Percentiles rank a stretch among this genome's conserved stretches.
These are phyloP conservation scores for Colletotrichum chlorophyti DNA, from an alignment of 2,329 filamentous ascomycete genomes.

Conservation along the genomic window DNA sequence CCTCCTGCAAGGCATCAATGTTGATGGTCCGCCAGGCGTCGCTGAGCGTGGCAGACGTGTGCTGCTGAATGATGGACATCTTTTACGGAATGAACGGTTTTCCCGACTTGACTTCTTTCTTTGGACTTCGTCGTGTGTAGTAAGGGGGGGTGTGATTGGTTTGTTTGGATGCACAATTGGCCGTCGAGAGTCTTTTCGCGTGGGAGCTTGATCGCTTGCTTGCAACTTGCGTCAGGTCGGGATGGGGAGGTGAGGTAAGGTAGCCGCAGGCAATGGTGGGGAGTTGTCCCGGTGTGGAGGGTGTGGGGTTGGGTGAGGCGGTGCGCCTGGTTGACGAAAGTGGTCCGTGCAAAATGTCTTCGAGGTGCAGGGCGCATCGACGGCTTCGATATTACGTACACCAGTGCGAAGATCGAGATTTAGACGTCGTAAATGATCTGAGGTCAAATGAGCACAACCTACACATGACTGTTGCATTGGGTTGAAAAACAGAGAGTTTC, in stretches of 20 bases:
- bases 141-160: neutral
- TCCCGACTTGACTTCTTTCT: too few relatives aligned
- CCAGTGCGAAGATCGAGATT: too few relatives aligned
- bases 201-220: neutral
- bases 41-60: constrained; percentile 64
- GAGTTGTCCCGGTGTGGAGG: constrained; percentile 20
- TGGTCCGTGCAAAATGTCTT: constrained; percentile 14
- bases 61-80: constrained; percentile 74
- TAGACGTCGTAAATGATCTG: too few relatives aligned
- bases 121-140: too few relatives aligned
- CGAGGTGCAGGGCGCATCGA: constrained; percentile 4
- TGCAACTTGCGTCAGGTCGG: constrained; percentile 16
- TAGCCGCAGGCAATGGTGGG: constrained; percentile 26
- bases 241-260: constrained; percentile 23
- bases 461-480: too few relatives aligned
- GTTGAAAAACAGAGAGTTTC: constrained; percentile 7
- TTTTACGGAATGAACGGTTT: constrained; percentile 2
- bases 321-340: constrained; percentile 8
- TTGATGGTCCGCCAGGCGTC: constrained; percentile 88
- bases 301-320: constrained; percentile 27
- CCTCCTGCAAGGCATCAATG: constrained; percentile 88
- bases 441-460: too few relatives aligned
- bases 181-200: too few relatives aligned
- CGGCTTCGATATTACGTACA: neutral
- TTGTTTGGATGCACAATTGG: too few relatives aligned